phyloP scores from a whole-genome alignment of 371 early-diverging fungal species.

The Apophysomyces ossiformis region DNA sequence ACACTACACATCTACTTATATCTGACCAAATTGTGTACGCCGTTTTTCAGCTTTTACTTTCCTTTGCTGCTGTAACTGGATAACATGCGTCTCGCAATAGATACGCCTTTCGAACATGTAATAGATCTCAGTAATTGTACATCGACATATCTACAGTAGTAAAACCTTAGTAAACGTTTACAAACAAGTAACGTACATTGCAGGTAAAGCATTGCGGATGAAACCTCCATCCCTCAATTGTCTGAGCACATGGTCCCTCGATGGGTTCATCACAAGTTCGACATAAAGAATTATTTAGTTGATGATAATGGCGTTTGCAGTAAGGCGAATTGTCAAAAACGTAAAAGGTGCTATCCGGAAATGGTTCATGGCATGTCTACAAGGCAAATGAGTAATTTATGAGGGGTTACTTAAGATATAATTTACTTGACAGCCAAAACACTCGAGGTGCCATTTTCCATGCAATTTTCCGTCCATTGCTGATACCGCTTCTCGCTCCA shows the following conservation, averaged over 20 bases:
- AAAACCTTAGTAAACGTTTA: not conserved
- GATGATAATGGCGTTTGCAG: constrained; percentile 84
- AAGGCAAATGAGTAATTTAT: not conserved
- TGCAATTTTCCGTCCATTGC: constrained; percentile 80
- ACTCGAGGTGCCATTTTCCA: constrained; percentile 78
- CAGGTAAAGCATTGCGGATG: constrained; percentile 54
- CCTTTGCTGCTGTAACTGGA: constrained; percentile 64
- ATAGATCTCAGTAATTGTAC: constrained; percentile 77
- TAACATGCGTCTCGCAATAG: constrained; percentile 82
- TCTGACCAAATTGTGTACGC: constrained; percentile 63
- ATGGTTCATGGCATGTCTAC: constrained; percentile 73
- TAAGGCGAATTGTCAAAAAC: constrained; percentile 83
- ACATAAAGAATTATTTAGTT: constrained; percentile 81
- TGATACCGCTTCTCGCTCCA: constrained; percentile 77
- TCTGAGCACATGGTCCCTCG: constrained; percentile 86
- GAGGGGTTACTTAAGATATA: not conserved
- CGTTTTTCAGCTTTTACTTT: constrained; percentile 73
- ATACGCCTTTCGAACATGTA: constrained; percentile 77
- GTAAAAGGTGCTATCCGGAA: constrained; percentile 89
- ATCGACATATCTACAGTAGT: constrained; percentile 56
- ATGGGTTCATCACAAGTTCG: constrained; percentile 77
- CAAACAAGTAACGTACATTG: constrained; percentile 27
- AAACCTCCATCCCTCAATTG: constrained; percentile 67
- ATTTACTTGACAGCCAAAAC: constrained; percentile 60
- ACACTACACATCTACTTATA: constrained; percentile 19